phyloP scores from a whole-genome alignment of 2,329 filamentous ascomycete genomes.

The Aspergillus ochraceus region DNA sequence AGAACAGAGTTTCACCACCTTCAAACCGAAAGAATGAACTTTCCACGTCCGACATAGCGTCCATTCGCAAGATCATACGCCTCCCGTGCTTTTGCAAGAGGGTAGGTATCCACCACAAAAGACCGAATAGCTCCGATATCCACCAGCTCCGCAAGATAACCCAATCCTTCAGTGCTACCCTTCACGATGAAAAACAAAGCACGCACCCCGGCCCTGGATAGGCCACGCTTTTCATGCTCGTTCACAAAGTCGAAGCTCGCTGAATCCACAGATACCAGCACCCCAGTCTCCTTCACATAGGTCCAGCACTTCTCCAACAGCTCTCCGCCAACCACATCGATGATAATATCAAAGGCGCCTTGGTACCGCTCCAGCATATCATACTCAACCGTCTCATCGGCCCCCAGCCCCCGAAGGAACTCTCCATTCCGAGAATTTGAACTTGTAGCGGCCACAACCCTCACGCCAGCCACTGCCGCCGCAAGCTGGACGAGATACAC shows the following conservation, averaged over 20 bases:
- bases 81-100: slow-evolving; percentile 1
- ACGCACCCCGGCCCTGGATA: slow-evolving; percentile 17
- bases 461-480: slow-evolving; percentile 25
- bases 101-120: slow-evolving; percentile 7
- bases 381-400: slow-evolving; percentile 42
- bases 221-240: slow-evolving; percentile 19
- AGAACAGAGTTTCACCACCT: not conserved
- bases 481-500: slow-evolving; percentile 42
- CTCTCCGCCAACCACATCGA: slow-evolving; percentile 30
- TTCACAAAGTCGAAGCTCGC: slow-evolving; percentile 29
- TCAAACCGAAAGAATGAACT: slow-evolving; percentile 9
- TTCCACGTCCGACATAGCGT: slow-evolving; percentile 7
- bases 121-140: not conserved
- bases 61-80: slow-evolving; percentile 14
- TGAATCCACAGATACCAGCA: slow-evolving; percentile 30
- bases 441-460: slow-evolving; percentile 37
- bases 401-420: slow-evolving; percentile 38
- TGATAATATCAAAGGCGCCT: slow-evolving; percentile 22
- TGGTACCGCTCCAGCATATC: slow-evolving; percentile 4
- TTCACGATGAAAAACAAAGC: slow-evolving; percentile 15
- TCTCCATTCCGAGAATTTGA: slow-evolving; percentile 34
- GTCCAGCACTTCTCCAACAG: slow-evolving; percentile 22
- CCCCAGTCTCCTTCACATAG: slow-evolving; percentile 16
- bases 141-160: slow-evolving; percentile 3
- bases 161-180: not conserved